Evolutionary conservation across 441 rosid genomes (phyloP), one percentile per base, ranked within the genome.

Genomic region (Bruguiera hainesii): DNA sequence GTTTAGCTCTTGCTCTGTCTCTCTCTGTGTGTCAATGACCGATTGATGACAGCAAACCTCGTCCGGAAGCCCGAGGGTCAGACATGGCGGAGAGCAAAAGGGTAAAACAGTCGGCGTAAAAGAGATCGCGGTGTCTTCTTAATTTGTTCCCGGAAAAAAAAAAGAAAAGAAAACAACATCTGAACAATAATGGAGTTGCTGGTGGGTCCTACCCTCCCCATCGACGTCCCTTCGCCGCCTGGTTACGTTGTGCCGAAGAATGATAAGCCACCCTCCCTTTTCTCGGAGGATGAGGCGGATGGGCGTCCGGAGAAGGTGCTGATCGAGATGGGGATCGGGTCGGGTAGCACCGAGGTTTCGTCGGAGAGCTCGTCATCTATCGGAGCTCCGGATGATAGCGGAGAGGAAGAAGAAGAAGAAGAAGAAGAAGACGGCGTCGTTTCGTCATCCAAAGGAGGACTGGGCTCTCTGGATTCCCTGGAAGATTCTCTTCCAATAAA

Each of bases 331-430:
- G 20, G 60, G 63, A 15, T 59, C 48, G 51, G 57, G 52, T 21
- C 64, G 58, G 76, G 39, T 66, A 61, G 30, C 20, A 21, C 71
- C 60, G 89, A 72, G 5, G 77, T 63, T 13, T 75, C 81, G 2
- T 79, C 88, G 28, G 85, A 79, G 9, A 79, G 80, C 63, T 85
- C 86, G 16, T 88, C 95, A 25, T 92, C 93, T 39, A 84, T 92
- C 63, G 91, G 93, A 59, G 77, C 72, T 30, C 90, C 91, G 3
- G 90, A 78, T 33, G 90, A 75, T 13, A 84, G 78, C 56, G 26
- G 21, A 11, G 56, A 20, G 28, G 23, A 52, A 52, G 23, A 21
- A 11, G 56, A 52, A 3, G 23, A 52, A 3, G 23, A 23, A 23
- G 23, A 23, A 23, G 55, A 50, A 0, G 7, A 5, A 7, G 26